These are phyloP conservation scores for Petrea volubilis DNA, from an alignment of 257 asterid species.

Conservation along the genomic window DNA sequence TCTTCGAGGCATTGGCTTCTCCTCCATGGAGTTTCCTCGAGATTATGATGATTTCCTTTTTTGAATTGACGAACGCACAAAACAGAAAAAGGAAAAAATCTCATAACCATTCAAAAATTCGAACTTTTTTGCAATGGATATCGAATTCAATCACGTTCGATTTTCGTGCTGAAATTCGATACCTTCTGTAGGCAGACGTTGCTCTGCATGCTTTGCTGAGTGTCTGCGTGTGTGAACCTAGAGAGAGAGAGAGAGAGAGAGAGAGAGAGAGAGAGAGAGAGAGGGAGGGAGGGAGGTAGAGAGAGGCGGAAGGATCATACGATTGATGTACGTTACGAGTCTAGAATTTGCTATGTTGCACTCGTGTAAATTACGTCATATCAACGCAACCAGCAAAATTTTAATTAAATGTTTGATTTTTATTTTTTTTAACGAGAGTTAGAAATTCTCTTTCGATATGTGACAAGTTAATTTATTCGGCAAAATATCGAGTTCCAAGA, in stretches of 20 bases:
- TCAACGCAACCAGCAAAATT: too few species aligned
- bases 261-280: neutral
- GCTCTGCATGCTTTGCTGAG: conserved; percentile 26
- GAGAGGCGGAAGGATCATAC: too few species aligned
- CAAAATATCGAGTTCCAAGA: too few species aligned
- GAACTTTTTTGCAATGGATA: neutral
- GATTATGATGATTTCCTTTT: neutral
- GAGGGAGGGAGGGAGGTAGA: neutral
- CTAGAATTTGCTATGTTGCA: too few species aligned
- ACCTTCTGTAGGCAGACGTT: conserved; percentile 21
- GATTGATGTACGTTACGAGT: too few species aligned
- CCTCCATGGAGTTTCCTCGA: conserved; percentile 32
- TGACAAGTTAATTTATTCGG: too few species aligned
- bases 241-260: neutral
- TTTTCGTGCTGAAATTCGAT: conserved; percentile 6
- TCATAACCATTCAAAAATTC: conserved; percentile 34
- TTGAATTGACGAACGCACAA: conserved; percentile 21
- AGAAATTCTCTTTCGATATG: too few species aligned
- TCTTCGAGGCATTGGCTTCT: conserved; percentile 37
- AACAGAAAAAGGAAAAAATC: neutral
- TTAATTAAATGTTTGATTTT: too few species aligned
- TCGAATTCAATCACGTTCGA: conserved; percentile 15
- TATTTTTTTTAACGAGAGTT: too few species aligned
- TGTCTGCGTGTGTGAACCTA: conserved; percentile 20
- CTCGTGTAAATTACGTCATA: too few species aligned